These are phyloP conservation scores for Brettanomyces sp. DNA, from an alignment of 805 yeast genomes.

Conservation along the genomic window DNA sequence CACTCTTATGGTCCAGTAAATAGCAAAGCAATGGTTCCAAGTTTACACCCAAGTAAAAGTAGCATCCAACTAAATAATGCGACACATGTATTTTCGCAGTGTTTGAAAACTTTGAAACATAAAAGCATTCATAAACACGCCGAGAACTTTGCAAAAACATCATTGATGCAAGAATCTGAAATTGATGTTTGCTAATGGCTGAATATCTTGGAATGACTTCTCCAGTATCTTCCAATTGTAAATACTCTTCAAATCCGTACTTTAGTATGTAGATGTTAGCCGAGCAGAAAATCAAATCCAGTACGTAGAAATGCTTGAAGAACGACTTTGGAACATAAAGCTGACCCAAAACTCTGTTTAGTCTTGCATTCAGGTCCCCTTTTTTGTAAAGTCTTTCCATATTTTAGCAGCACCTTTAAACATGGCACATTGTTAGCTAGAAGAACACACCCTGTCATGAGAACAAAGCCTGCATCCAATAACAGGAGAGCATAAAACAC, in stretches of 20 bases:
- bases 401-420: slow-evolving; percentile 6
- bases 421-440: slow-evolving; percentile 4
- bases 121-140: slow-evolving; percentile 45
- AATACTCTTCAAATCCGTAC: not conserved
- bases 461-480: not conserved
- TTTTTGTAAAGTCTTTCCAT: slow-evolving; percentile 10
- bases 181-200: not conserved
- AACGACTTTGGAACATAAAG: slow-evolving; percentile 50
- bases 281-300: slow-evolving; percentile 29
- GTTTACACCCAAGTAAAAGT: slow-evolving; percentile 45
- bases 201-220: not conserved
- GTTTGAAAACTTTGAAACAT: slow-evolving; percentile 36
- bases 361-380: not conserved
- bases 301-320: slow-evolving; percentile 54
- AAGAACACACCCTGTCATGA: slow-evolving; percentile 5
- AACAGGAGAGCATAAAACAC: not conserved
- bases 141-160: slow-evolving; percentile 42
- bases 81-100: slow-evolving; percentile 50
- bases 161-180: not conserved
- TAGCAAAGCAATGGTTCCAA: slow-evolving; percentile 18
- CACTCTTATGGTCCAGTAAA: not conserved
- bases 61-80: slow-evolving; percentile 59
- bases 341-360: not conserved
- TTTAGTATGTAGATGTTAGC: not conserved
- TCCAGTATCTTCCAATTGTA: not conserved